Base-by-base conservation (phyloP, 805 yeast species). In the Ogataea ganodermae region DNA sequence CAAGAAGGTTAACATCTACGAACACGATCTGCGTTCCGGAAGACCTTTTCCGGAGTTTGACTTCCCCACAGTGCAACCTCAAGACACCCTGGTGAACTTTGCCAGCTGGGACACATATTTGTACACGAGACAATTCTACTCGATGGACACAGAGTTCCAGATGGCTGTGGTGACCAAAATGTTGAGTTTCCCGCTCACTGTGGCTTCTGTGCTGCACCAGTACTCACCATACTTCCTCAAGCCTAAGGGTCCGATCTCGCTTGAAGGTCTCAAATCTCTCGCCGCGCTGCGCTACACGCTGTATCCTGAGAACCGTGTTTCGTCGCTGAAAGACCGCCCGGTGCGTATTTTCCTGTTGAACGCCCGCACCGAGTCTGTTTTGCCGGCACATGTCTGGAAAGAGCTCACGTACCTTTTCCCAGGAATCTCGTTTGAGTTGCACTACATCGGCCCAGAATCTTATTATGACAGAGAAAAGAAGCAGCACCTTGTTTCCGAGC, bases 71-170 rank as follows among this genome's bases (percentile, higher is more conserved):
- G 76, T 74, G 13, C 95, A 87, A 67, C 86, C 83, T 44, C 74
- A 73, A 42, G 97, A 91, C 62, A 83, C 83, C 51, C 70, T 77
- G 50, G 81, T 90, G 50, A 90, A 89, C 63, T 79, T 89, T 63
- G 74, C 83, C 41, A 83, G 79, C 65, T 94, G 99, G 99, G 98
- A 94, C 68, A 74, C 94, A 8, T 92, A 81, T 61, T 85, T 94
- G 63, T 94, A 92, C 68, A 92, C 98, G 0, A 79, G 99, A 65
- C 86, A 86, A 58, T 94, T 89, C 66, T 85, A 83, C 59, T 92
- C 97, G 4, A 92, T 94, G 98, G 96, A 94, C 68, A 87, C 96
- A 4, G 97, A 91, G 67, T 92, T 89, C 72, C 95, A 92, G 67
- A 73, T 92, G 62, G 98, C 98, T 1, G 95, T 96, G 3, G 91